Evolutionary conservation across 768 basidiomycete genomes (phyloP), one percentile per base, ranked within the genome.

Genomic region (Postia placenta): DNA sequence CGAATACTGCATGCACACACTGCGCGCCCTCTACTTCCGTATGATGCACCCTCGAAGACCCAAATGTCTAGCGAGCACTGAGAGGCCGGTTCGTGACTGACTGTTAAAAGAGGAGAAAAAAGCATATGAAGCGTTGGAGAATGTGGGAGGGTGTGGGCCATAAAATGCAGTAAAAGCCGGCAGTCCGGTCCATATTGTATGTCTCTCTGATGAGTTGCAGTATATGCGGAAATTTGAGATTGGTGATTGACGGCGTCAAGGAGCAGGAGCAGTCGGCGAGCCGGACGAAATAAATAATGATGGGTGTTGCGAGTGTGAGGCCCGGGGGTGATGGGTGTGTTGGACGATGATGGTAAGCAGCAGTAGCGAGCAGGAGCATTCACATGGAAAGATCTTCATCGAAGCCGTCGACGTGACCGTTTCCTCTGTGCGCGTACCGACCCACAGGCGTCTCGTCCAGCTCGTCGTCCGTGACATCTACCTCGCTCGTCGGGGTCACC

Each of bases 381-480:
- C 56, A 72, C 56, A 60, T 27, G 45, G 63, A 51, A 56, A 65
- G 51, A 38, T 67, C 67, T 14, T 70, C 67, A 40, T 64, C 64
- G 50, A 67, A 64, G 36, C 58, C 65, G 48, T 59, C 56, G 24
- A 58, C 45, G 26, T 42, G 37, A 36, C 56, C 49, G 66, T 75
- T 78, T 64, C 74, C 62, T 57, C 74, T 69, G 57, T 70, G 67
- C 59, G 88, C 81, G 66, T 88, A 87, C 42, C 88, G 73, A 27
- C 88, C 88, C 11, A 79, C 85, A 45, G 78, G 77, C 62, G 61
- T 74, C 36, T 73, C 75, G 52, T 88, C 86, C 55, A 81, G 78
- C 61, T 91, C 87, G 48, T 92, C 88, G 56, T 91, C 87, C 33
- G 85, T 82, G 35, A 76, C 80, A 37, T 71, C 55, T 45, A 61